These are phyloP conservation scores for Colletotrichum destructivum DNA, from an alignment of 2,329 filamentous ascomycete species.

Conservation along the genomic window DNA sequence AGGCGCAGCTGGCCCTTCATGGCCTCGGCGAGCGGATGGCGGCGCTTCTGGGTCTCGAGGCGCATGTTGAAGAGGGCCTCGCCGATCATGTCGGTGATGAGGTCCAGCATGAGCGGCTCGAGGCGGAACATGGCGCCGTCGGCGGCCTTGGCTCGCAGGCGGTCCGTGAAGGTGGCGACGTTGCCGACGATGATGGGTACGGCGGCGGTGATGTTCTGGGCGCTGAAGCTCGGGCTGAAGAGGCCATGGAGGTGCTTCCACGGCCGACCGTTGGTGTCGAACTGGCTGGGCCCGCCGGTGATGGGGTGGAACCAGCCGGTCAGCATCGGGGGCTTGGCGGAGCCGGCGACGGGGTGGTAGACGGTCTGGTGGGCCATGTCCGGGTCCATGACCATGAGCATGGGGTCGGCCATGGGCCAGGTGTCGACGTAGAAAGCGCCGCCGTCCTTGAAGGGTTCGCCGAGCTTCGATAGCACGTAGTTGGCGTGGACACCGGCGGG, in stretches of 20 bases:
- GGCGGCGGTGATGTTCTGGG: slow-evolving; percentile 50
- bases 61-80: slow-evolving; percentile 50
- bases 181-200: slow-evolving; percentile 49
- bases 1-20: slow-evolving; percentile 45
- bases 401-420: slow-evolving; percentile 48
- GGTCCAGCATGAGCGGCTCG: slow-evolving; percentile 47
- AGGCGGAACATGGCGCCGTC: slow-evolving; percentile 43
- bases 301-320: slow-evolving; percentile 51
- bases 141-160: slow-evolving; percentile 45
- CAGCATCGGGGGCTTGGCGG: slow-evolving; percentile 48
- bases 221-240: slow-evolving; percentile 52
- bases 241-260: slow-evolving; percentile 50
- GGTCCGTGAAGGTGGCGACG: slow-evolving; percentile 48
- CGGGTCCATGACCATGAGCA: slow-evolving; percentile 49
- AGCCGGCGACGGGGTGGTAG: slow-evolving; percentile 47
- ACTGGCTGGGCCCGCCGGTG: slow-evolving; percentile 50
- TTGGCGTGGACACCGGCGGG: slow-evolving; percentile 33
- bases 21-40: slow-evolving; percentile 50
- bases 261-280: slow-evolving; percentile 50
- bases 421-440: slow-evolving; percentile 52
- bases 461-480: slow-evolving; percentile 24
- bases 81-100: slow-evolving; percentile 53
- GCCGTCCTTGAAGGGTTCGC: slow-evolving; percentile 43
- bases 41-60: slow-evolving; percentile 50
- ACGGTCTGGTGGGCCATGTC: slow-evolving; percentile 50